Percentiles rank a stretch among this genome's conserved stretches.
Evolutionary conservation across 345 rosid genomes (phyloP).

Genomic region (Salix udensis): DNA sequence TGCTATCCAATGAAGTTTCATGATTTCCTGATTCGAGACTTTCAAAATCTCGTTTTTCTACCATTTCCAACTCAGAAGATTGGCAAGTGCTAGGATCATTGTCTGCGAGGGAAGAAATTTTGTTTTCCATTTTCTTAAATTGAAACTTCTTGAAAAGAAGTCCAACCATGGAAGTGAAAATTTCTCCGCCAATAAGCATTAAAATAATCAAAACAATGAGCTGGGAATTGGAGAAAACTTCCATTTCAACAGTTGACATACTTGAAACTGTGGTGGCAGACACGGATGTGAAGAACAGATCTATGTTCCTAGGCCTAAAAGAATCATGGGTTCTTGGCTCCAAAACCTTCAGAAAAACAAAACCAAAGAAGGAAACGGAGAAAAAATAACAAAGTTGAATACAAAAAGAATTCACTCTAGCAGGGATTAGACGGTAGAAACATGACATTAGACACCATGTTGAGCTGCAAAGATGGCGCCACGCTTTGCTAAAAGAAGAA

Average conservation of each 20-base stretch:
- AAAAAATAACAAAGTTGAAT: conserved; percentile 9
- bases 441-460: not conserved
- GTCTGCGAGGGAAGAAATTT: not conserved
- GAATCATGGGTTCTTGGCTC: conserved; percentile 31
- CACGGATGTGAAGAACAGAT: conserved; percentile 65
- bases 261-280: conserved; percentile 65
- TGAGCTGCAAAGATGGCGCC: not conserved
- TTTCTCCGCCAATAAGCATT: conserved; percentile 50
- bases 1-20: not conserved
- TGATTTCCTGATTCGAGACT: not conserved
- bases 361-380: conserved; percentile 4
- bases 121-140: not conserved
- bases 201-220: conserved; percentile 49
- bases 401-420: conserved; percentile 18
- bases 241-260: conserved; percentile 81
- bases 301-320: conserved; percentile 34
- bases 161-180: conserved; percentile 45
- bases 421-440: not conserved
- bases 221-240: conserved; percentile 56
- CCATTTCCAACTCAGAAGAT: not conserved
- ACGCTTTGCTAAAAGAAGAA: not conserved
- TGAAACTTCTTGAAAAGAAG: conserved; percentile 12
- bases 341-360: not conserved
- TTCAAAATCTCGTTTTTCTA: not conserved
- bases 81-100: not conserved